phyloP scores from a whole-genome alignment of 1,139 yeast species.

The Hyphopichia khmerensis region DNA sequence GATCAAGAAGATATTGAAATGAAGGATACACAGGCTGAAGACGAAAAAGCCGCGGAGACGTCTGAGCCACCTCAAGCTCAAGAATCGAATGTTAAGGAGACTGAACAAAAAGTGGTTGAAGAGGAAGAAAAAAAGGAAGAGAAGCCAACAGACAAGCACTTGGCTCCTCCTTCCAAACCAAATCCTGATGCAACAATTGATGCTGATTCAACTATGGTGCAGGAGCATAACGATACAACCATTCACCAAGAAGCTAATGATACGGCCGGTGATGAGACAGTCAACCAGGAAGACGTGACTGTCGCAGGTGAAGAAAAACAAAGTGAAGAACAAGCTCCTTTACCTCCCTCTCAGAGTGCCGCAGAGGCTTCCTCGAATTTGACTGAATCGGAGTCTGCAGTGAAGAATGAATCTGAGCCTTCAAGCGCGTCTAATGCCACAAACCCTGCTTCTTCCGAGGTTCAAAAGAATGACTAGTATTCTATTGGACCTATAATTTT shows the following conservation, averaged over 20 bases:
- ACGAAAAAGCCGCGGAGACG: neutral
- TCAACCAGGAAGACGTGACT: constrained; percentile 30
- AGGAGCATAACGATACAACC: constrained; percentile 42
- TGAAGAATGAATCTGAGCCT: constrained; percentile 1
- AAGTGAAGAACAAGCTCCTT: neutral
- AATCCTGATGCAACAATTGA: constrained; percentile 15
- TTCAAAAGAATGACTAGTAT: neutral
- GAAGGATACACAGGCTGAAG: constrained; percentile 12
- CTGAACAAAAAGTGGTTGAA: constrained; percentile 5
- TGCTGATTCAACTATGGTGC: constrained; percentile 38
- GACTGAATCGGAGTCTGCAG: neutral
- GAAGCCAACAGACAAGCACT: constrained; percentile 4
- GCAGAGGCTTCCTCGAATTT: neutral
- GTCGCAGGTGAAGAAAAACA: constrained; percentile 16
- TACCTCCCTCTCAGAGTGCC: neutral
- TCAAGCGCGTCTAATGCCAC: neutral
- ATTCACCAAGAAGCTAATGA: constrained; percentile 39
- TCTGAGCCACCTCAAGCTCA: neutral
- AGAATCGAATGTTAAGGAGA: constrained; percentile 6
- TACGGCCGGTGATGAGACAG: constrained; percentile 19
- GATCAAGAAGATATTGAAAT: constrained; percentile 12
- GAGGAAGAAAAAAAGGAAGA: constrained; percentile 8
- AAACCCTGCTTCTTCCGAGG: neutral
- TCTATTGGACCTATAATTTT: neutral
- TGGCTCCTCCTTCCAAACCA: neutral